A percentile compares a stretch with the other conserved stretches of the same genome.
Evolutionary conservation across 257 asterid species (phyloP).

Genomic region (Solanum chilense): DNA sequence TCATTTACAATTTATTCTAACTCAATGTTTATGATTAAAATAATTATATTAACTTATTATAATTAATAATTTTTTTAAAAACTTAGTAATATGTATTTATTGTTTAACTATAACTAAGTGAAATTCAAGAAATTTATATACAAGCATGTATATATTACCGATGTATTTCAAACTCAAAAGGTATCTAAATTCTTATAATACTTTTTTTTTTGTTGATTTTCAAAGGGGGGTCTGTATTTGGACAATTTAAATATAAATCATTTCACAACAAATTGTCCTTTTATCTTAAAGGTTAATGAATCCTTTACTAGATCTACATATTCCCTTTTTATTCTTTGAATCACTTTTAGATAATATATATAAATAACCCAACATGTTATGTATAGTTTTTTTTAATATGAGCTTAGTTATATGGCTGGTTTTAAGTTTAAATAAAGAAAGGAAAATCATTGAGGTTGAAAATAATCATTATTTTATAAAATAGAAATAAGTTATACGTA

Average conservation of each 20-base stretch:
- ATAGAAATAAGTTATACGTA: not conserved
- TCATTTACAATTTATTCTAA: not conserved
- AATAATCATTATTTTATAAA: fast-evolving
- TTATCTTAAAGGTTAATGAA: not conserved
- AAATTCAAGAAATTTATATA: not conserved
- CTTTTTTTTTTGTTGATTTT: not conserved
- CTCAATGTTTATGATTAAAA: not conserved
- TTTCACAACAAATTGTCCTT: not conserved
- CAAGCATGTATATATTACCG: not conserved
- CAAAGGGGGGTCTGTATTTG: not conserved
- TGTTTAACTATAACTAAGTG: not conserved
- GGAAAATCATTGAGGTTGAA: fast-evolving
- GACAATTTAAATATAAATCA: not conserved
- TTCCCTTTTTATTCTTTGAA: not conserved
- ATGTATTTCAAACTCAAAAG: not conserved
- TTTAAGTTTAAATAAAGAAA: fast-evolving
- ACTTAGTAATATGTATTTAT: not conserved
- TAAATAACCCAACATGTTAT: not conserved
- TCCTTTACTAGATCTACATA: not conserved
- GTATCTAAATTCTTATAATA: not conserved
- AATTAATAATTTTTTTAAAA: not conserved
- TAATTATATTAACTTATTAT: not conserved
- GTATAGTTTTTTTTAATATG: not conserved
- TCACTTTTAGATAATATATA: not conserved
- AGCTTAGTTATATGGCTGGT: not conserved